Base-by-base conservation (phyloP, 2,329 filamentous ascomycete genomes). In the Daldinia eschscholtzii region DNA sequence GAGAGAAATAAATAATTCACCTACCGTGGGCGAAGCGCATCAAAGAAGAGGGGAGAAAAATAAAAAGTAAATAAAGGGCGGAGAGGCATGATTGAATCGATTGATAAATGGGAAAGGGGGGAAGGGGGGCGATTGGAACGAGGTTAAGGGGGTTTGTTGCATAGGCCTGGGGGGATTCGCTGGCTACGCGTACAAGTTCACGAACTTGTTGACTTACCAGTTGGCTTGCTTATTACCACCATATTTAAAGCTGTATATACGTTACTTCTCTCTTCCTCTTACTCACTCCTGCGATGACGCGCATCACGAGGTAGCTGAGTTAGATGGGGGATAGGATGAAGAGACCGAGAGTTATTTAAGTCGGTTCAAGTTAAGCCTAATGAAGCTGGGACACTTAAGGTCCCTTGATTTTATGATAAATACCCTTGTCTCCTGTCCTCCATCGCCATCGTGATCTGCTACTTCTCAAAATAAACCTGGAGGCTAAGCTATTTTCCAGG, bases 231-330 rank as follows among this genome's bases (percentile, higher is more conserved):
- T 59, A 59, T 39, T 35, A 52, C 53, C 48, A 52, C 56, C 20
- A 58, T 39, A 26, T 53, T 64, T 28, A 39, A 64, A 61, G 64
- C 41, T 67, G 60, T 67, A 67, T 63, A 67, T 67, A 67, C 30
- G 35, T 37, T 57, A 50, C 41, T 61, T 37, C 39, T 64, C 52
- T 57, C 33, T 20, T 35, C 30, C 48, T 58, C 44, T 33, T 37
- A 63, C 52, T 50, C 52, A 23, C 30, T 55, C 23, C 15, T 2
- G 3, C 5, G 33, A 26, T 18, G 46, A 33, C 9, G 26, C 26
- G 26, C 46, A 52, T 33, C 28, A 33, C 26, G 26, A 52, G 46
- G 23, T 48, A 52, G 46, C 46, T 18, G 46, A 52, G 26, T 33
- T 52, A 52, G 46, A 52, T 33, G 28, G 46, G 28, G 46, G 20